phyloP scores from a whole-genome alignment of 345 rosid species.

The Citrus inodora region DNA sequence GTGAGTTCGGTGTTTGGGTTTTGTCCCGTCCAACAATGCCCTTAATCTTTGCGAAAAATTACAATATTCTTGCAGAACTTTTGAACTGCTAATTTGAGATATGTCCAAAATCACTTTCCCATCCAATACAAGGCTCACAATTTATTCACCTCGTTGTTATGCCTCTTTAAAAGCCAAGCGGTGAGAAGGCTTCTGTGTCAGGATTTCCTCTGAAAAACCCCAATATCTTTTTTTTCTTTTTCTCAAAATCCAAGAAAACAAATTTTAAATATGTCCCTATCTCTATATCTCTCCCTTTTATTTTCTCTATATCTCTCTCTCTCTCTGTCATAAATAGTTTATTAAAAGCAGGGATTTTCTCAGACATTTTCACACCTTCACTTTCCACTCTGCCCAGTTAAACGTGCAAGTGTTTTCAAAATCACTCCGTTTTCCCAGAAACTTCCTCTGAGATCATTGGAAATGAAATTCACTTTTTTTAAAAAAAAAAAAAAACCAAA shows the following conservation, averaged over 20 bases:
- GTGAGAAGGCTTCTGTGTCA: slow-evolving; percentile 25
- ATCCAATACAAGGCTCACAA: neutral
- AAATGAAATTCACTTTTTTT: neutral
- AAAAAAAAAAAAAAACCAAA: neutral
- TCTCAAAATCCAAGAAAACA: slow-evolving; percentile 13
- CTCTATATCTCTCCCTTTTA: neutral
- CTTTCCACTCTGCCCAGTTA: neutral
- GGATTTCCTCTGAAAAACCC: slow-evolving; percentile 21
- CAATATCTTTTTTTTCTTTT: slow-evolving; percentile 18
- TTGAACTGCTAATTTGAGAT: neutral
- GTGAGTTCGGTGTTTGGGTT: no score
- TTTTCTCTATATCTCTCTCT: neutral
- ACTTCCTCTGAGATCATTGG: neutral
- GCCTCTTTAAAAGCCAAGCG: slow-evolving; percentile 38
- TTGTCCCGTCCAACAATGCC: neutral
- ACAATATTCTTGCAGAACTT: neutral
- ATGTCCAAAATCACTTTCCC: neutral
- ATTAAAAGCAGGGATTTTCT: slow-evolving; percentile 27
- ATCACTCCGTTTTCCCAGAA: slow-evolving; percentile 1
- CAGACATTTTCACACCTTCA: slow-evolving; percentile 7
- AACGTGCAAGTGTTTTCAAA: neutral
- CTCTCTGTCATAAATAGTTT: neutral
- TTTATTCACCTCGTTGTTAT: slow-evolving; percentile 18
- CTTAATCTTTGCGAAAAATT: neutral
- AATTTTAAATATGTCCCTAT: neutral